Conservation (phyloP, 2,329 filamentous ascomycete species). For the Alternaria novae-zelandiae region DNA sequence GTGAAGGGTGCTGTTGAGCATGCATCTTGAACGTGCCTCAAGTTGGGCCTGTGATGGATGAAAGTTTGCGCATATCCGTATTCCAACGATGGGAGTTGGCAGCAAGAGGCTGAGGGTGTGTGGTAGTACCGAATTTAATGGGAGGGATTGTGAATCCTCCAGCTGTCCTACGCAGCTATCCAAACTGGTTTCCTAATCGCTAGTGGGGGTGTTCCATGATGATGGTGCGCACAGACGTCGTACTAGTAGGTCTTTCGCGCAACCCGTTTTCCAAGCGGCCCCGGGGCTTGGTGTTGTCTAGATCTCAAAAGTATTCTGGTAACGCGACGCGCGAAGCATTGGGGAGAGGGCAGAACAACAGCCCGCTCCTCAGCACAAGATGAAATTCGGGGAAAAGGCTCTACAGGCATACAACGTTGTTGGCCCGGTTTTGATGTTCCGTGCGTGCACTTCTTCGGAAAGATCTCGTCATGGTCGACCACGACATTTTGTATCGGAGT, state of each 20-base stretch:
- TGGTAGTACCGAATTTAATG: not conserved
- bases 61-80: not conserved
- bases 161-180: not conserved
- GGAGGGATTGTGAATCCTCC: no score
- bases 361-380: not conserved
- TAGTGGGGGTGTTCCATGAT: not conserved
- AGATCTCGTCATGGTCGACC: not conserved
- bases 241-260: not conserved
- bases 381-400: not conserved
- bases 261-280: not conserved
- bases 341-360: not conserved
- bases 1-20: not conserved
- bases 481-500: not conserved
- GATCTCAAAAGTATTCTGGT: not conserved
- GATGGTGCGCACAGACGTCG: not conserved
- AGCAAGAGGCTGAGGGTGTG: not conserved
- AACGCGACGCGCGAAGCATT: not conserved
- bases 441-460: not conserved
- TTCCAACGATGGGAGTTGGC: not conserved
- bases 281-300: not conserved
- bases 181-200: not conserved
- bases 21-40: not conserved
- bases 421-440: not conserved
- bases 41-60: not conserved
- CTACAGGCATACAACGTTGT: not conserved